Conservation (phyloP, 257 asterid genomes). For the Penstemon eatonii region DNA sequence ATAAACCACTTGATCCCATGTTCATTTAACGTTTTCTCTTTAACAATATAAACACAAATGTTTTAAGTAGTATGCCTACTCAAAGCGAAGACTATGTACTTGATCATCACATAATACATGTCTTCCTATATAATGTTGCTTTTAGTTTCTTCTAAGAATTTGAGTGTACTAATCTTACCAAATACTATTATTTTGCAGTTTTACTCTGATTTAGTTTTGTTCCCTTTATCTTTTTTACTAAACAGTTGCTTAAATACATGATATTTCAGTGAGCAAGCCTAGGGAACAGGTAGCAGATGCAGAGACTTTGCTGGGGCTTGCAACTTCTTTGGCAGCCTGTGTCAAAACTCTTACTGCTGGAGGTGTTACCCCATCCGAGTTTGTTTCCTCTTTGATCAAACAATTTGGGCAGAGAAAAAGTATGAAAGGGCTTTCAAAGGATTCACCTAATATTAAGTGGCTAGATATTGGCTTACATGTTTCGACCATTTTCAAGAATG, state of each 20-base stretch:
- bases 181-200: background rate
- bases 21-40: no score
- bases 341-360: conserved; percentile 37
- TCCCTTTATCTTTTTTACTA: background rate
- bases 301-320: conserved; percentile 50
- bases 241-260: background rate
- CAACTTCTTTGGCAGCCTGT: conserved; percentile 39
- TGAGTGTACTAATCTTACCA: no score
- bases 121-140: no score
- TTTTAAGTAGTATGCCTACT: no score
- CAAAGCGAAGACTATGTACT: no score
- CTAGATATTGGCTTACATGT: conserved; percentile 33
- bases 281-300: conserved; percentile 73
- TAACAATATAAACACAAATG: no score
- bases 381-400: conserved; percentile 42
- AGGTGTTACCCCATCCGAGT: conserved; percentile 42
- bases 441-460: conserved; percentile 34
- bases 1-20: no score
- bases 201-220: background rate
- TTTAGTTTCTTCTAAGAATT: no score
- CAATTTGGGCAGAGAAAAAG: conserved; percentile 24
- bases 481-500: conserved; percentile 40
- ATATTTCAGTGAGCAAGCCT: conserved; percentile 47
- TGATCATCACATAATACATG: no score
- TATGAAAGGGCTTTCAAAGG: background rate